phyloP scores from a whole-genome alignment of 108 stramenopile species.

The Cyclotella sp. region DNA sequence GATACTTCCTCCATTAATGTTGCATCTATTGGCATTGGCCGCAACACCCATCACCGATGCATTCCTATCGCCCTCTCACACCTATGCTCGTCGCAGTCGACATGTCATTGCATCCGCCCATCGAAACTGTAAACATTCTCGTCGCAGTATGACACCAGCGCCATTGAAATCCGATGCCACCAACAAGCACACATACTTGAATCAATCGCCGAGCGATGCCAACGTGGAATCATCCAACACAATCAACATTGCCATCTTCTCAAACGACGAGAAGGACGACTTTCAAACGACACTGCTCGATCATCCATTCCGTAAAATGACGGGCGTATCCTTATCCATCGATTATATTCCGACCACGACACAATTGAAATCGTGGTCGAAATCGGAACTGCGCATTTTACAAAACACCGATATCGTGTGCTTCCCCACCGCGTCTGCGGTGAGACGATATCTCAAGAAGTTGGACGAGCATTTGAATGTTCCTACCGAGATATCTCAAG shows the following conservation, averaged over 20 bases:
- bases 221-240: background rate
- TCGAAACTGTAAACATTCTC: too few species aligned
- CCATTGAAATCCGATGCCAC: background rate
- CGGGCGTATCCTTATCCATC: slow-evolving; percentile 30
- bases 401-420: slow-evolving; percentile 38
- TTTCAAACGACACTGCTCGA: slow-evolving; percentile 2
- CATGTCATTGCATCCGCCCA: too few species aligned
- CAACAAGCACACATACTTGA: background rate
- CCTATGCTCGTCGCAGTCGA: too few species aligned
- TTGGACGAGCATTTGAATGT: slow-evolving; percentile 27
- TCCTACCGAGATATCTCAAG: slow-evolving; percentile 11
- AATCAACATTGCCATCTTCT: slow-evolving; percentile 29
- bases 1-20: too few species aligned
- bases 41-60: too few species aligned
- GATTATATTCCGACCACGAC: slow-evolving; percentile 7
- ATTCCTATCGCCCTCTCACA: too few species aligned
- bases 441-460: slow-evolving; percentile 19
- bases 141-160: too few species aligned
- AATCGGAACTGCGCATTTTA: slow-evolving; percentile 6
- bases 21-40: too few species aligned
- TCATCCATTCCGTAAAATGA: slow-evolving; percentile 41
- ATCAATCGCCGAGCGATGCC: slow-evolving; percentile 4
- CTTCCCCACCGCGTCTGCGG: slow-evolving; percentile 17
- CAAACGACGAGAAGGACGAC: slow-evolving; percentile 7
- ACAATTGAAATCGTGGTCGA: slow-evolving; percentile 1